Evolutionary conservation across 495 filamentous ascomycete genomes (phyloP).

Genomic region (Eremomyces bilateralis): DNA sequence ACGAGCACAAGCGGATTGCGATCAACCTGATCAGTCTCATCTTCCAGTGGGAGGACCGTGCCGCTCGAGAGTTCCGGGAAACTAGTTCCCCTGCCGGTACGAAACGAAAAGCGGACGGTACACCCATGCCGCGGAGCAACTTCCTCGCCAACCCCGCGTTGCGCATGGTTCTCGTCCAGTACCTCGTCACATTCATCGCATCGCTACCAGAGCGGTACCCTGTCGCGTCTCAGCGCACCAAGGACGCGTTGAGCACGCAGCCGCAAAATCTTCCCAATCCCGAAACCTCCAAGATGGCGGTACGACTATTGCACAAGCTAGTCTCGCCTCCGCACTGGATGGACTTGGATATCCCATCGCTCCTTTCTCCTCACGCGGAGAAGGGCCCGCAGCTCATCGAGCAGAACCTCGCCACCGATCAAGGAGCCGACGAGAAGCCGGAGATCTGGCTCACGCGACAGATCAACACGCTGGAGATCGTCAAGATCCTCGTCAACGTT

Average conservation of each 20-base stretch:
- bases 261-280: conserved; percentile 25
- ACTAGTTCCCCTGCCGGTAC: conserved; percentile 37
- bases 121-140: conserved; percentile 5
- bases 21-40: conserved; percentile 77
- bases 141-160: conserved; percentile 25
- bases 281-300: conserved; percentile 68
- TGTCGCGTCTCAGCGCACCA: conserved; percentile 43
- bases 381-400: conserved; percentile 80
- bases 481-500: conserved; percentile 66
- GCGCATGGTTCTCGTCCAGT: conserved; percentile 64
- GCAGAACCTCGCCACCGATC: conserved; percentile 38
- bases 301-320: conserved; percentile 64
- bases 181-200: conserved; percentile 84
- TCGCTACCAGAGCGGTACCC: conserved; percentile 66
- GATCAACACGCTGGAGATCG: conserved; percentile 77
- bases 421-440: conserved; percentile 32
- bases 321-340: conserved; percentile 79
- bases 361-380: no score
- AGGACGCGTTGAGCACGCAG: conserved; percentile 18
- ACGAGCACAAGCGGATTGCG: conserved; percentile 80
- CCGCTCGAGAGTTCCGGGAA: conserved; percentile 23
- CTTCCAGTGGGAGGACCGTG: conserved; percentile 77
- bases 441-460: conserved; percentile 47
- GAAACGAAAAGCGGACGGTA: conserved; percentile 55
- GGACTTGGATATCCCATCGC: conserved; percentile 71